Conservation (phyloP, 169 alveolate genomes). For the Plasmodium gaboni region DNA sequence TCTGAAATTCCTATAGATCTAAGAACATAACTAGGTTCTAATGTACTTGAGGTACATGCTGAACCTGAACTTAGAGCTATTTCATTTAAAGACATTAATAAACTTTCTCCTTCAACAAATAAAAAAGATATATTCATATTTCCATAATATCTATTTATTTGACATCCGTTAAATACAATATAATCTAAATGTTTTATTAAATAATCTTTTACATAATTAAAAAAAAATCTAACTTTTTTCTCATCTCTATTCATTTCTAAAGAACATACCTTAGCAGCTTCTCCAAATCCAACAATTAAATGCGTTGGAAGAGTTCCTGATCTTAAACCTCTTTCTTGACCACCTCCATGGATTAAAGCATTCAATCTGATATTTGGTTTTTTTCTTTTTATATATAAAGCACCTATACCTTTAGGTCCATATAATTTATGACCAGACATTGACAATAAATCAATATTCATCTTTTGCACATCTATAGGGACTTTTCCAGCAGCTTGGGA, state of each 20-base stretch:
- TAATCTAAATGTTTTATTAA: conserved; percentile 82
- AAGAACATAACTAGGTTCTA: conserved; percentile 95
- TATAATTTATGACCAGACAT: conserved; percentile 98
- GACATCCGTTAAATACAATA: conserved; percentile 91
- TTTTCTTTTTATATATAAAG: conserved; percentile 94
- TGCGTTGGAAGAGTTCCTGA: conserved; percentile 96
- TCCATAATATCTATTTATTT: conserved; percentile 89
- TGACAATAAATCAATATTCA: conserved; percentile 94
- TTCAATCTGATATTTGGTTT: conserved; percentile 96
- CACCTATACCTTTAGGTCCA: conserved; percentile 99
- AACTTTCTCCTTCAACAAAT: conserved; percentile 95
- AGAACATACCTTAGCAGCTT: conserved; percentile 94
- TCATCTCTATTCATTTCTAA: conserved; percentile 95
- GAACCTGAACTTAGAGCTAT: conserved; percentile 93
- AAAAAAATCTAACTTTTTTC: conserved; percentile 90
- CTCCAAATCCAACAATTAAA: conserved; percentile 97
- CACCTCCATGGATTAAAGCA: conserved; percentile 98
- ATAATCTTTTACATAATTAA: conserved; percentile 84
- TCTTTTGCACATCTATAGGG: conserved; percentile 93
- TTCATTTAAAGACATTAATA: conserved; percentile 90
- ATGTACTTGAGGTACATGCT: conserved; percentile 93
- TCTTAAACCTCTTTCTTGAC: conserved; percentile 98
- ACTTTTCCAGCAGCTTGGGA: conserved; percentile 96
- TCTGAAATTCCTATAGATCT: conserved; percentile 97
- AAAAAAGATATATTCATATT: conserved; percentile 96